Evolutionary conservation across 257 asterid species (phyloP).

Genomic region (Nyctanthes arbortristis): DNA sequence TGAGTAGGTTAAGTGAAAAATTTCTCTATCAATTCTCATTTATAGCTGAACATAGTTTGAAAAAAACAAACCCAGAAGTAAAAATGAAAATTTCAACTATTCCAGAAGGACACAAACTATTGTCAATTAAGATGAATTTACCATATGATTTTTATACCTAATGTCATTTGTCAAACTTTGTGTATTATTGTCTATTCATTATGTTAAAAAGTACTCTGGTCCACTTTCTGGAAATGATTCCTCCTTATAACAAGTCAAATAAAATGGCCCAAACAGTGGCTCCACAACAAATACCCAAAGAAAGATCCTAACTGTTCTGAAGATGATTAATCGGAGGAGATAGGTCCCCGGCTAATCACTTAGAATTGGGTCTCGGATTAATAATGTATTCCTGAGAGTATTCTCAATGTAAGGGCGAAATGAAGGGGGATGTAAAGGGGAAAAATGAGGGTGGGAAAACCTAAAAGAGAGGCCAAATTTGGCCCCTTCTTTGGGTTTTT

Average conservation of each 20-base stretch:
- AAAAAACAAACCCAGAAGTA: background rate
- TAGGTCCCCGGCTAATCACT: too few relatives aligned
- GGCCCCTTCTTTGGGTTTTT: too few relatives aligned
- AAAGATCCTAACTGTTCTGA: background rate
- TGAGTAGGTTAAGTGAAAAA: background rate
- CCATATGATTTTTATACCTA: background rate
- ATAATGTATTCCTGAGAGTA: too few relatives aligned
- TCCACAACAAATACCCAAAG: background rate
- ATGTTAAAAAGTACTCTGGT: background rate
- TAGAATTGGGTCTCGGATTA: too few relatives aligned
- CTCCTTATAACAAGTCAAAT: slow-evolving; percentile 3
- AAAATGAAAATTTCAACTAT: background rate
- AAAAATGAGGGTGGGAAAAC: too few relatives aligned
- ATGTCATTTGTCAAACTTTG: too few relatives aligned
- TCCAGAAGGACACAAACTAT: background rate
- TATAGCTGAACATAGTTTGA: background rate
- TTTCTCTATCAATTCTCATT: background rate
- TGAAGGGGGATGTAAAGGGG: too few relatives aligned
- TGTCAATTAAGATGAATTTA: background rate
- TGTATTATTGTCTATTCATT: background rate
- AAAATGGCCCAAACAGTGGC: slow-evolving; percentile 18
- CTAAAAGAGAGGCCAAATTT: too few relatives aligned
- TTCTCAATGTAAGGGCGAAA: too few relatives aligned
- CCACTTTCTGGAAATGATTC: background rate
- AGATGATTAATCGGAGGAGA: too few relatives aligned